Conservation (phyloP, 768 basidiomycete genomes). For the Suillus ampliporus region DNA sequence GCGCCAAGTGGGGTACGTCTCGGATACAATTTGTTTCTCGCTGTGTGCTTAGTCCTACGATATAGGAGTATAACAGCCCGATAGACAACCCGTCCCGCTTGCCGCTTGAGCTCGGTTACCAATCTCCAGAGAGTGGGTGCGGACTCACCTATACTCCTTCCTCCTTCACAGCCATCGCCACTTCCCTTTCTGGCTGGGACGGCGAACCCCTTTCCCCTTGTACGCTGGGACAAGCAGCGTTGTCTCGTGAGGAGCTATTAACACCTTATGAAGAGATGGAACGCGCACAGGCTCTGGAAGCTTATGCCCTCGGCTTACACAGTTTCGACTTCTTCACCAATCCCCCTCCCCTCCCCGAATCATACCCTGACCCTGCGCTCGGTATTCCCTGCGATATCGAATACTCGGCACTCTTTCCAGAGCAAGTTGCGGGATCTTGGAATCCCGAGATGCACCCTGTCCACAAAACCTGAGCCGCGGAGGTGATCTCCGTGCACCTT, state of each 20-base stretch:
- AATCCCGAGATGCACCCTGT: background rate
- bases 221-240: conserved; percentile 6
- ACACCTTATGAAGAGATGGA: conserved; percentile 26
- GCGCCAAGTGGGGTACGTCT: background rate
- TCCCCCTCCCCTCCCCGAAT: conserved; percentile 8
- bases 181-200: conserved; percentile 50
- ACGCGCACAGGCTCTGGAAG: conserved; percentile 34
- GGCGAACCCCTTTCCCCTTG: conserved; percentile 28
- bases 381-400: conserved; percentile 5
- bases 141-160: conserved; percentile 21
- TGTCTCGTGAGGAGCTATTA: conserved; percentile 4
- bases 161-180: conserved; percentile 38
- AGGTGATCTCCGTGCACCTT: background rate
- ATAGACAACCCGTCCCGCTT: background rate
- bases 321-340: conserved; percentile 27
- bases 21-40: background rate
- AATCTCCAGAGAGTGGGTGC: background rate
- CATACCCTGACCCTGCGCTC: conserved; percentile 6
- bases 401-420: conserved; percentile 10
- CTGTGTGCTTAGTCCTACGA: background rate
- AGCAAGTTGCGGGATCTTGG: conserved; percentile 7
- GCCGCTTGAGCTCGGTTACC: background rate
- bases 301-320: conserved; percentile 36
- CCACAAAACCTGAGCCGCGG: background rate
- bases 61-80: background rate